Evolutionary conservation across 805 yeast genomes (phyloP).

Genomic region (Sugiyamaella chiloensis): DNA sequence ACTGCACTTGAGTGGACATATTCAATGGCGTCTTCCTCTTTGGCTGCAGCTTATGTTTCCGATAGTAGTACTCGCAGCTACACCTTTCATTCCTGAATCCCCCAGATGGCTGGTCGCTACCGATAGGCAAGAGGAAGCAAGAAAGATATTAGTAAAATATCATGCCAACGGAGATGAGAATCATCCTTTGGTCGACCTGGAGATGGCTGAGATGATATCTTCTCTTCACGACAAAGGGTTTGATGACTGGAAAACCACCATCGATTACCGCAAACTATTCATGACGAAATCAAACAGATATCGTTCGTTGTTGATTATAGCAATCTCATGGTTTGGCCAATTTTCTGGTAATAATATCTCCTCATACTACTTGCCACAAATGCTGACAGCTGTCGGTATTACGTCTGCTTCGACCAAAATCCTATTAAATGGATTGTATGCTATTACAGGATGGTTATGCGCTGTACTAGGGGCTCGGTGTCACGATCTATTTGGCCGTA

Average conservation of each 20-base stretch:
- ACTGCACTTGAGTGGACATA: background rate
- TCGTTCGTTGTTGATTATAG: slow-evolving; percentile 13
- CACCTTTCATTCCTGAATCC: slow-evolving; percentile 39
- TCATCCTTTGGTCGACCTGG: slow-evolving; percentile 12
- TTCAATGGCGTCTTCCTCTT: slow-evolving; percentile 9
- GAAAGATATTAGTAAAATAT: slow-evolving; percentile 30
- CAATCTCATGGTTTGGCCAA: slow-evolving; percentile 14
- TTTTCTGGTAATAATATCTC: slow-evolving; percentile 14
- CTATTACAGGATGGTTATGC: slow-evolving; percentile 11
- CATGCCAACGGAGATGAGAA: slow-evolving; percentile 26
- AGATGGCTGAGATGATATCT: slow-evolving; percentile 14
- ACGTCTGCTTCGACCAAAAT: slow-evolving; percentile 7
- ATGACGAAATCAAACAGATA: slow-evolving; percentile 12
- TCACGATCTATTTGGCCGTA: slow-evolving; percentile 31
- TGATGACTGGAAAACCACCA: slow-evolving; percentile 10
- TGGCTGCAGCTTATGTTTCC: slow-evolving; percentile 18
- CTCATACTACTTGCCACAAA: slow-evolving; percentile 15
- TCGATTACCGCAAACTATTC: slow-evolving; percentile 13
- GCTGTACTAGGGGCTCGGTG: slow-evolving; percentile 23
- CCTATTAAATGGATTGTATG: slow-evolving; percentile 8
- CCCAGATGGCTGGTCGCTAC: slow-evolving; percentile 47
- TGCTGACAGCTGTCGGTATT: slow-evolving; percentile 14
- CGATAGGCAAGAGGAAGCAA: slow-evolving; percentile 48
- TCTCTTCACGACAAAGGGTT: slow-evolving; percentile 13
- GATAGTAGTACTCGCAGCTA: slow-evolving; percentile 30